A percentile compares a stretch with the other conserved stretches of the same genome.
phyloP scores from a whole-genome alignment of 345 rosid genomes.

The Citrus reticulata region DNA sequence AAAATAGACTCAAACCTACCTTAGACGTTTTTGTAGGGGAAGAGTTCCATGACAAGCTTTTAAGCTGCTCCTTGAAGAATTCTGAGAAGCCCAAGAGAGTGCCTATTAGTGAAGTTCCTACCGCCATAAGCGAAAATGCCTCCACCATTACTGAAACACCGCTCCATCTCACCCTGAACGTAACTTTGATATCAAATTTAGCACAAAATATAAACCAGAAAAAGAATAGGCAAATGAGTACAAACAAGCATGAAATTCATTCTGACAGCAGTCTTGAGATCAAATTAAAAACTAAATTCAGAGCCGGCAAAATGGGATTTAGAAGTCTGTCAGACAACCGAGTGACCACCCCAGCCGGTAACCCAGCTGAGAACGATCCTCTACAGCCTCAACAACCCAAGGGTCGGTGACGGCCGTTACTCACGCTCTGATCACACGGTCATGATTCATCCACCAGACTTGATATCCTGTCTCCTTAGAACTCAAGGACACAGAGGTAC shows the following conservation, averaged over 20 bases:
- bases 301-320: too few species aligned
- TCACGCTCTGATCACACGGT: too few species aligned
- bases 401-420: too few species aligned
- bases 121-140: too few species aligned
- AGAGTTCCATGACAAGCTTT: slow-evolving; percentile 15
- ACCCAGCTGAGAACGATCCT: neutral
- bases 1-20: slow-evolving; percentile 3
- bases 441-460: neutral
- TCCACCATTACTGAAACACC: too few species aligned
- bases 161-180: neutral
- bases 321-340: neutral
- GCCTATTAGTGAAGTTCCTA: slow-evolving; percentile 21
- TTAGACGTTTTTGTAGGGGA: slow-evolving; percentile 9
- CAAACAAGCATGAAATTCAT: too few species aligned
- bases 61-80: slow-evolving; percentile 63
- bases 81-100: slow-evolving; percentile 57
- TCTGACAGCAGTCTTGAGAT: too few species aligned
- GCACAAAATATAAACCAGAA: neutral
- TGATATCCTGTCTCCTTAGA: neutral
- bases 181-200: slow-evolving; percentile 1
- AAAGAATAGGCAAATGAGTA: neutral
- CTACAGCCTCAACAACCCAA: neutral
- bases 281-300: too few species aligned
- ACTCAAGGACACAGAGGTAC: neutral
- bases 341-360: neutral